These are phyloP conservation scores for Boletus smithii DNA, from an alignment of 1,284 basidiomycete genomes.

Conservation along the genomic window DNA sequence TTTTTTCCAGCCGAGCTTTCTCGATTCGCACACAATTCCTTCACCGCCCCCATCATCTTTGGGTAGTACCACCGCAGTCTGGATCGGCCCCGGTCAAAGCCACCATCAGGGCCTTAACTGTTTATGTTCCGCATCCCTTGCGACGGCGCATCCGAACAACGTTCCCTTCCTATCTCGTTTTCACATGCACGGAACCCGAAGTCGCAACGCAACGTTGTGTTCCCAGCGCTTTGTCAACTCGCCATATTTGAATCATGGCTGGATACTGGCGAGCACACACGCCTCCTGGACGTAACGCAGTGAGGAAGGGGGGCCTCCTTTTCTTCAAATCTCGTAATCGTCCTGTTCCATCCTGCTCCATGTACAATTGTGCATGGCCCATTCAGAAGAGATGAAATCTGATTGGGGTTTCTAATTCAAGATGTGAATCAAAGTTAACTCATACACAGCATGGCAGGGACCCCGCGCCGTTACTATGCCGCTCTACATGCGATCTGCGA, in stretches of 20 bases:
- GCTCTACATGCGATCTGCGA: slow-evolving; percentile 18
- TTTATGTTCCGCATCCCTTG: neutral
- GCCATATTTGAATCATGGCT: slow-evolving; percentile 6
- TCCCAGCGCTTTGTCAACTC: slow-evolving; percentile 6
- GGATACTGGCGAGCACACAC: slow-evolving; percentile 4
- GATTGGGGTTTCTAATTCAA: slow-evolving; percentile 21
- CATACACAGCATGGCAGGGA: slow-evolving; percentile 17
- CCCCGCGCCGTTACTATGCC: neutral
- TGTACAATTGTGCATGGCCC: slow-evolving; percentile 10
- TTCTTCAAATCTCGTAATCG: slow-evolving; percentile 21
- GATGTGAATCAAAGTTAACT: slow-evolving; percentile 27
- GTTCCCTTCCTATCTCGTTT: slow-evolving; percentile 7
- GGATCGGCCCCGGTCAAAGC: slow-evolving; percentile 6
- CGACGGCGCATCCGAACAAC: slow-evolving; percentile 5
- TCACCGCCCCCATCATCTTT: too few relatives aligned
- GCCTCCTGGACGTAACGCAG: slow-evolving; percentile 19
- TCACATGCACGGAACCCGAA: slow-evolving; percentile 16
- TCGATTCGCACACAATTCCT: too few relatives aligned
- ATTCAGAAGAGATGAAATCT: slow-evolving; percentile 5
- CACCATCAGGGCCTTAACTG: too few relatives aligned
- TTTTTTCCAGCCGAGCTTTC: too few relatives aligned
- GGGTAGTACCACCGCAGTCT: too few relatives aligned
- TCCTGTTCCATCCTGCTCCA: neutral
- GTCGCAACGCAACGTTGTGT: neutral
- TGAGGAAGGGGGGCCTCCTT: neutral